A percentile compares a stretch with the other conserved stretches of the same genome.
Evolutionary conservation across 2,329 filamentous ascomycete genomes (phyloP).

Genomic region (Neophaeococcomyces mojaviensis): DNA sequence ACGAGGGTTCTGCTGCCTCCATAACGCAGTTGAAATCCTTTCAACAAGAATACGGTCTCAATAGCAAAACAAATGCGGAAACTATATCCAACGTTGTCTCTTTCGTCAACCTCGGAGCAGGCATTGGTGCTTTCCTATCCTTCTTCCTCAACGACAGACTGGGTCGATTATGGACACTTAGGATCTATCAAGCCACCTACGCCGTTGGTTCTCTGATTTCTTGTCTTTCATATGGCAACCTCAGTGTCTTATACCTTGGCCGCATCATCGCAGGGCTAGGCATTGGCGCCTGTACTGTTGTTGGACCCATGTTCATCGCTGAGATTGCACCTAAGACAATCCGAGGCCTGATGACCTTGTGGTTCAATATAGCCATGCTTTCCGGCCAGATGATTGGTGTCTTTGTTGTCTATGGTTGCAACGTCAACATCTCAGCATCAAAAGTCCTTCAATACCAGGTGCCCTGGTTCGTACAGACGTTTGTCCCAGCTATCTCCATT

Average conservation of each 20-base stretch:
- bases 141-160: conserved; percentile 37
- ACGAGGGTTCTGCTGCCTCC: conserved; percentile 28
- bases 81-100: conserved; percentile 33
- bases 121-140: conserved; percentile 27
- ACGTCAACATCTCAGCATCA: conserved; percentile 25
- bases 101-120: conserved; percentile 29
- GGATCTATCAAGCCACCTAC: conserved; percentile 30
- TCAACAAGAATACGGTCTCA: conserved; percentile 30
- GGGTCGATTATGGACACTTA: conserved; percentile 34
- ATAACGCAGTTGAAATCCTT: conserved; percentile 32
- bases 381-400: conserved; percentile 27
- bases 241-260: conserved; percentile 29
- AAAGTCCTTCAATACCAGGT: conserved; percentile 31
- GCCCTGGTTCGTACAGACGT: conserved; percentile 24
- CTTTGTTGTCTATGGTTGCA: conserved; percentile 32
- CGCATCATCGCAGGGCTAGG: conserved; percentile 34
- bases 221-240: conserved; percentile 13
- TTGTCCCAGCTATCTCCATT: conserved; percentile 26
- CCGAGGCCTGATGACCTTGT: conserved; percentile 32
- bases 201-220: conserved; percentile 24
- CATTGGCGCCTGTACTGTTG: conserved; percentile 34
- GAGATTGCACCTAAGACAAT: conserved; percentile 36
- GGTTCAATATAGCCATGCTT: conserved; percentile 34
- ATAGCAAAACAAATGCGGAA: conserved; percentile 23
- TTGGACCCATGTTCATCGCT: conserved; percentile 32